Conservation (phyloP, 1,284 basidiomycete species). For the Takashimella koratensis region DNA sequence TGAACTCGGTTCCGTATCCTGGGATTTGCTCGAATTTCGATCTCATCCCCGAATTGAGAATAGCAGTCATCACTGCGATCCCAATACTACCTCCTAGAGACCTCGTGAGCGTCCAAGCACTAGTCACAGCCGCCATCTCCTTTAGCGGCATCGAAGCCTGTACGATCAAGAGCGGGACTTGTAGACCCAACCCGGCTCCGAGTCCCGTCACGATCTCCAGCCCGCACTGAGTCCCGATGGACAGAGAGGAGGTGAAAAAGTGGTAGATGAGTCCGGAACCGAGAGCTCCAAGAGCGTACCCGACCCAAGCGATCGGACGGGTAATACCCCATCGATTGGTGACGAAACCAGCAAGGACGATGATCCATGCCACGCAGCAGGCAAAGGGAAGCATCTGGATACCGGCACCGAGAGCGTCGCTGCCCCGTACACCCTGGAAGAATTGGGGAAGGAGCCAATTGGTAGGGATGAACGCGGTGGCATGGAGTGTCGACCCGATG, state of each 20-base stretch:
- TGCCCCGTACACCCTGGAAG: conserved; percentile 40
- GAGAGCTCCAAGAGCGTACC: conserved; percentile 30
- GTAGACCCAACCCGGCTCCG: conserved; percentile 30
- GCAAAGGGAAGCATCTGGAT: conserved; percentile 31
- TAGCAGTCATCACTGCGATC: conserved; percentile 30
- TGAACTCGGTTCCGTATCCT: conserved; percentile 35
- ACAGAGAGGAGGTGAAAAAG: conserved; percentile 21
- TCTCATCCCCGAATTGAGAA: conserved; percentile 39
- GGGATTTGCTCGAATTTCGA: conserved; percentile 27
- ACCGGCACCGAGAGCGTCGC: conserved; percentile 21
- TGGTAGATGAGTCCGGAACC: conserved; percentile 31
- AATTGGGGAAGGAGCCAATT: conserved; percentile 40
- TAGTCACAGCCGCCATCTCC: conserved; percentile 46
- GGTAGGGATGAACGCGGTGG: conserved; percentile 30
- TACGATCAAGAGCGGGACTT: conserved; percentile 34
- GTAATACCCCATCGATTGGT: conserved; percentile 32
- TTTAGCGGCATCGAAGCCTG: conserved; percentile 46
- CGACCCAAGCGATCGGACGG: conserved; percentile 40
- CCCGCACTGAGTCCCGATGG: conserved; percentile 22
- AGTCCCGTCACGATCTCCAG: conserved; percentile 24
- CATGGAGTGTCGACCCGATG: conserved; percentile 32
- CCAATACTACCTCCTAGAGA: conserved; percentile 38
- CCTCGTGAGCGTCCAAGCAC: conserved; percentile 34
- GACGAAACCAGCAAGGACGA: conserved; percentile 35
- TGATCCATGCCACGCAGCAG: conserved; percentile 16